Base-by-base conservation (phyloP, 352 stramenopile genomes). In the Peronosclerospora sorghi region DNA sequence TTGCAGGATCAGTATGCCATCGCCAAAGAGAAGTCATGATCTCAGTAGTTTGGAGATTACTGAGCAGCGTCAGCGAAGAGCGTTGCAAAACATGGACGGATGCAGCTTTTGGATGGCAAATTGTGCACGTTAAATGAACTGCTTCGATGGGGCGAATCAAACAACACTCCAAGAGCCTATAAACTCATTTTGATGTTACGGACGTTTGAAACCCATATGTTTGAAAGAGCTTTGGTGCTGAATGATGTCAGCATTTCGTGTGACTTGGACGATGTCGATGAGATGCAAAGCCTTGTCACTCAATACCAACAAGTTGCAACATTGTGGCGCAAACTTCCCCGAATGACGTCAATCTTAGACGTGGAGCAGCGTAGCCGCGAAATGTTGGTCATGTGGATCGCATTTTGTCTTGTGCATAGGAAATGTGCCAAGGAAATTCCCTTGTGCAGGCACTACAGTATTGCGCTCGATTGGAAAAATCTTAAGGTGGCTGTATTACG, bases 341-440 rank as follows among this genome's bases (percentile, higher is more conserved):
- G 40, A n/a, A 44, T 42, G 18, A 55, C 45, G 2, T 51, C 41
- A 4, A 9, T 61, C 6, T 41, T 60, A 23, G 20, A 40, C 8
- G 53, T 78, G 13, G 59, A 74, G 29, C 57, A 74, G 28, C 54
- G 42, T 2, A 78, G 65, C 39, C 58, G 51, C 1, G 48, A 62
- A 30, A 45, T 78, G 32, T 21, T 81, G 8, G 37, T 76, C 8
- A 45, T 59, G 12, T 78, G 69, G 63, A 54, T 63, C 30, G 50
- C 60, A 0, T 78, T 72, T 45, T 72, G 63, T 21, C 37, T 78
- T 0, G 58, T 46, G 7, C 68, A 81, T 41, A 51, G 59, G 18
- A 27, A 24, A 36, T 64, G 51, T 15, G 40, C 41, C 0, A 1
- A 15, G 0, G 30, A 49, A 32, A 41, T 54, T 1, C 32, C 24